Conservation (phyloP, 768 basidiomycete species). For the Boletellus emodensis region DNA sequence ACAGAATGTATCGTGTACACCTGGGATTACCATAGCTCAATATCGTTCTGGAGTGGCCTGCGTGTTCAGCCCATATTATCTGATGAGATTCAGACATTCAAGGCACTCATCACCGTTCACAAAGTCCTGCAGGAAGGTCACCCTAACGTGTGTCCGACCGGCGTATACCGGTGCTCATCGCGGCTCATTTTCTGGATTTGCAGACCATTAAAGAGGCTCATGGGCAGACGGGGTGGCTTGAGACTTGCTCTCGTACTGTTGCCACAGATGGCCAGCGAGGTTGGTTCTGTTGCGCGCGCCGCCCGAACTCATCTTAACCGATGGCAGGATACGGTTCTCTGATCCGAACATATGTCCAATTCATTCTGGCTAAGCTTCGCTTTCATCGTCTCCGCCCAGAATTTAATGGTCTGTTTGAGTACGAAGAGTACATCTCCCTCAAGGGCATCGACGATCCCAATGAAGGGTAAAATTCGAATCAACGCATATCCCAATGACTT, state of each 20-base stretch:
- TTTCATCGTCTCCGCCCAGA: slow-evolving; percentile 95
- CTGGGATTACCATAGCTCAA: slow-evolving; percentile 98
- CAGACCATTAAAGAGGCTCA: slow-evolving; percentile 97
- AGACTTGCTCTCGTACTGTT: slow-evolving; percentile 91
- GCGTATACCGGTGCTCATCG: slow-evolving; percentile 1
- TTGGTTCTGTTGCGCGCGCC: slow-evolving; percentile 24
- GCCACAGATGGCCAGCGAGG: slow-evolving; percentile 76
- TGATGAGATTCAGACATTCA: slow-evolving; percentile 98
- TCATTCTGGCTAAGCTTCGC: slow-evolving; percentile 89
- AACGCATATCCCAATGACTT: slow-evolving; percentile 7
- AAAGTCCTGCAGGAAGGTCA: slow-evolving; percentile 98
- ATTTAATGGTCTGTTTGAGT: slow-evolving; percentile 98
- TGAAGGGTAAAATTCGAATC: slow-evolving; percentile 70
- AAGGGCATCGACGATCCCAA: slow-evolving; percentile 99
- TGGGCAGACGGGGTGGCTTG: slow-evolving; percentile 95
- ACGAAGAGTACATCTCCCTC: slow-evolving; percentile 95
- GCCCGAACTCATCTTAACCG: slow-evolving; percentile 4
- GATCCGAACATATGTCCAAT: slow-evolving; percentile 94
- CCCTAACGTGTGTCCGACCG: slow-evolving; percentile 57
- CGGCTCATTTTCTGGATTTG: slow-evolving; percentile 10
- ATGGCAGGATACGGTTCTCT: slow-evolving; percentile 81
- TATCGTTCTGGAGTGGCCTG: slow-evolving; percentile 96
- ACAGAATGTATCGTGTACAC: slow-evolving; percentile 98
- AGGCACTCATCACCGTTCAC: slow-evolving; percentile 95
- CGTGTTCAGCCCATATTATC: slow-evolving; percentile 95